Base-by-base conservation (phyloP, 108 stramenopile genomes). In the Nitzschia inconspicua region DNA sequence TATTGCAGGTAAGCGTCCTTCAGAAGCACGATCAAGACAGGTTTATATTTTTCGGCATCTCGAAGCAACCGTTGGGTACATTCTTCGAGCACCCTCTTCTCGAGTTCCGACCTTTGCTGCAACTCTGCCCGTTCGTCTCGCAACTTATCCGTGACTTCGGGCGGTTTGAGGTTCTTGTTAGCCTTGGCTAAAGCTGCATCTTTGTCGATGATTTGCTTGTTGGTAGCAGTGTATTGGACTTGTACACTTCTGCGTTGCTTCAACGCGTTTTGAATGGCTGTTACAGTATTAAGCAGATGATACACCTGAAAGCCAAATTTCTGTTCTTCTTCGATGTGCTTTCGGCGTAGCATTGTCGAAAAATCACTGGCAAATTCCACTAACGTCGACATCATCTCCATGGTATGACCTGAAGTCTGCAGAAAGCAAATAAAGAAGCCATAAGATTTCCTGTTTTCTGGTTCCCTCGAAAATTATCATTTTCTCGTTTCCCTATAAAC, bases 231-330 rank as follows among this genome's bases (percentile, higher is more conserved):
- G 74, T 88, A 91, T 10, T 75, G 76, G 2, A 85, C 30, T 50
- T 79, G 85, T 34, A 74, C 66, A 13, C 90, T 77, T 58, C 81
- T 81, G 22, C 95, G 86, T 47, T 82, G 63, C 51, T 80, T 50
- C 35, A 97, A 70, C 13, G 96, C 92, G 14, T 73, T 52, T 32
- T 94, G 86, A 20, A 94, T 87, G 7, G 88, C 72, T 37, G 71
- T 72, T 37, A 96, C 75, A 44, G 77, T 59, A 23, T 80, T 70
- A 20, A 80, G 79, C 47, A 95, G 59, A 49, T 94, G 86, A 9
- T 75, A 44, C 43, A 97, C 72, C 40, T 83, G 80, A 18, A 73
- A 67, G 31, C 83, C 84, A 39, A 97, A 92, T 40, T 76, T 65
- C 47, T 47, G 36, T 51, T 62, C 58, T 67, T 97, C 93, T 55